Base-by-base conservation (phyloP, 1,284 basidiomycete species). In the Puccinia polysora region DNA sequence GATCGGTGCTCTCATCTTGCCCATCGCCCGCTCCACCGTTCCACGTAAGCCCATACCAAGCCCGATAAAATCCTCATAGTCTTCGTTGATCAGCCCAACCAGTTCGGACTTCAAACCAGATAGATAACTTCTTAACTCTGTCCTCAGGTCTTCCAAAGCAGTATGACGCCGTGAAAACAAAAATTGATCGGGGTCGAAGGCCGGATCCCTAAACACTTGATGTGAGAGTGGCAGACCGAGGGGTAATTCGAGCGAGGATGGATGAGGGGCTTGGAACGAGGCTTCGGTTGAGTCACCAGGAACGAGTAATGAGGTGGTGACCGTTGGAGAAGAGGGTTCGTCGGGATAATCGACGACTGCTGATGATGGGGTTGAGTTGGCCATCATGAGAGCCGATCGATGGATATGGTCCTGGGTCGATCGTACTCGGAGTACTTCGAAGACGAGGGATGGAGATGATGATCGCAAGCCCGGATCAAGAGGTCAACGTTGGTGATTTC, bases 61-160 rank as follows among this genome's bases (percentile, higher is more conserved):
- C 76, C 89, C 91, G 75, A 98, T 96, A 80, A 97, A 97, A 53
- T 93, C 93, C 80, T 93, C 92, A 80, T 97, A 97, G 81, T 97
- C 94, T 77, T 93, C 89, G 80, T 98, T 97, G 80, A 98, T 97
- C 78, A 97, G 86, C 78, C 87, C 87, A 34, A 97, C 91, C 34
- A 98, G 85, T 79, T 96, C 92, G 78, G 93, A 89, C 78, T 94
- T 91, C 76, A 98, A 82, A 15, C 84, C 83, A 0, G 86, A 85
- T 73, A 91, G 84, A 80, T 97, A 97, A 72, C 89, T 87, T 34
- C 91, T 85, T 15, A 98, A 83, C 78, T 98, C 93, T 18, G 85
- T 81, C 65, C 92, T 87, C 43, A 97, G 83, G 79, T 95, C 92
- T 55, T 89, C 87, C 14, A 96, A 84, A 10, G 91, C 89, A 0